Evolutionary conservation across 23 red algal genomes (phyloP).

Genomic region (Gracilaria gracilis): DNA sequence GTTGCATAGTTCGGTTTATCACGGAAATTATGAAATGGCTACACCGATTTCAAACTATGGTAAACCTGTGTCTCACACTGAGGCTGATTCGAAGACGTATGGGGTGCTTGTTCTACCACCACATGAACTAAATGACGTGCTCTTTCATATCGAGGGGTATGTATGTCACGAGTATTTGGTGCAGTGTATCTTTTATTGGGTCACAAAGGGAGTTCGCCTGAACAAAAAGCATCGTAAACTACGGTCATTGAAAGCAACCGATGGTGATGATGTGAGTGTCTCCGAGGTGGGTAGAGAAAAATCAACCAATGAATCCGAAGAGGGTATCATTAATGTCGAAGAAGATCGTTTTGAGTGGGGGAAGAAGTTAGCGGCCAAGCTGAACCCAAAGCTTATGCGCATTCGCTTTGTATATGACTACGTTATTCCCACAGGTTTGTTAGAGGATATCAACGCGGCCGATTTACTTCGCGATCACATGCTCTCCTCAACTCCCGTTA

Average conservation of each 20-base stretch:
- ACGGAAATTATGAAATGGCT: too few species aligned
- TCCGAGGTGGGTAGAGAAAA: background rate
- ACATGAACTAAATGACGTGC: background rate
- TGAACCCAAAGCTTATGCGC: conserved; percentile 1
- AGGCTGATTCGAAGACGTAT: background rate
- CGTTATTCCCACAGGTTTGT: background rate
- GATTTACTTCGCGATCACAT: conserved; percentile 1
- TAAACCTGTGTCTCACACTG: background rate
- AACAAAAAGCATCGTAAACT: background rate
- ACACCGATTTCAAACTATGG: too few species aligned
- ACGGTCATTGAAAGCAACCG: background rate
- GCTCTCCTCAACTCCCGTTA: background rate
- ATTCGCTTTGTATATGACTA: conserved; percentile 18
- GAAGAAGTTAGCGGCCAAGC: conserved; percentile 17
- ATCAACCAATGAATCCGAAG: too few species aligned
- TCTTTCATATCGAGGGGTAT: background rate
- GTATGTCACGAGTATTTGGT: conserved; percentile 17
- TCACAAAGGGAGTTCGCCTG: background rate
- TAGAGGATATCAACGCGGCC: background rate
- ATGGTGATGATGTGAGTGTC: background rate
- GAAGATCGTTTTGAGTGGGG: background rate
- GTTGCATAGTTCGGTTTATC: background rate
- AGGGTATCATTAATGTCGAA: background rate
- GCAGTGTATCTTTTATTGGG: conserved; percentile 21
- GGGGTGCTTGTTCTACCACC: background rate